A percentile compares a stretch with the other conserved stretches of the same genome.
These are phyloP conservation scores for Aspergillus niger DNA, from an alignment of 2,329 filamentous ascomycete genomes.

Conservation along the genomic window DNA sequence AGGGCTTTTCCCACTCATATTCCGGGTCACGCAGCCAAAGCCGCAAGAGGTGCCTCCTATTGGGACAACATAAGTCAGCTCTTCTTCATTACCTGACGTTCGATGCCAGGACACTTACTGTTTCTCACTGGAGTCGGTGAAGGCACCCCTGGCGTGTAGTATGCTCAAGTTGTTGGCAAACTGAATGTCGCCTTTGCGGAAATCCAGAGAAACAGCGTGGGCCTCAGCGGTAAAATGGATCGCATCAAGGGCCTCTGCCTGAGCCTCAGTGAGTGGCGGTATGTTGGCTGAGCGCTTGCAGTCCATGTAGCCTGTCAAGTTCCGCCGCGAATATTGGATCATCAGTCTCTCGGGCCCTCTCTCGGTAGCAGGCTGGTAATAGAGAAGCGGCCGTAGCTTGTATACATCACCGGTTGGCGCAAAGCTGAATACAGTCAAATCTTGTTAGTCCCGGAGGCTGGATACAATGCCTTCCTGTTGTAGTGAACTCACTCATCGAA, in stretches of 20 bases:
- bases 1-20: slow-evolving; percentile 36
- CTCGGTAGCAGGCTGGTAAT: slow-evolving; percentile 54
- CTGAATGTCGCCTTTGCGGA: slow-evolving; percentile 50
- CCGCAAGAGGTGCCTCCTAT: slow-evolving; percentile 44
- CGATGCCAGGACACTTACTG: slow-evolving; percentile 33
- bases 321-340: slow-evolving; percentile 60
- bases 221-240: slow-evolving; percentile 50
- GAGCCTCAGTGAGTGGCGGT: slow-evolving; percentile 47
- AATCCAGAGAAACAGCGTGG: slow-evolving; percentile 41
- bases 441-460: too few relatives aligned
- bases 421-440: too few relatives aligned
- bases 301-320: slow-evolving; percentile 50
- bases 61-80: background rate
- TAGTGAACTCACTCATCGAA: slow-evolving; percentile 45
- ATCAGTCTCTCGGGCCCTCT: slow-evolving; percentile 53
- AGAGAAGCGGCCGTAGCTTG: slow-evolving; percentile 37
- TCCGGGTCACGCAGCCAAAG: slow-evolving; percentile 51
- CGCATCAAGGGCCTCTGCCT: slow-evolving; percentile 53
- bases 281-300: slow-evolving; percentile 34
- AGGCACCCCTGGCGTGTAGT: slow-evolving; percentile 50
- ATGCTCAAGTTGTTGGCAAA: slow-evolving; percentile 52
- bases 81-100: slow-evolving; percentile 26
- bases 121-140: slow-evolving; percentile 17
- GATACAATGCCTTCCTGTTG: slow-evolving; percentile 11
- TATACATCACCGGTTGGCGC: background rate